Evolutionary conservation across 345 rosid genomes (phyloP), one percentile per base, ranked within the genome.

Genomic region (Bretschneidera sinensis): DNA sequence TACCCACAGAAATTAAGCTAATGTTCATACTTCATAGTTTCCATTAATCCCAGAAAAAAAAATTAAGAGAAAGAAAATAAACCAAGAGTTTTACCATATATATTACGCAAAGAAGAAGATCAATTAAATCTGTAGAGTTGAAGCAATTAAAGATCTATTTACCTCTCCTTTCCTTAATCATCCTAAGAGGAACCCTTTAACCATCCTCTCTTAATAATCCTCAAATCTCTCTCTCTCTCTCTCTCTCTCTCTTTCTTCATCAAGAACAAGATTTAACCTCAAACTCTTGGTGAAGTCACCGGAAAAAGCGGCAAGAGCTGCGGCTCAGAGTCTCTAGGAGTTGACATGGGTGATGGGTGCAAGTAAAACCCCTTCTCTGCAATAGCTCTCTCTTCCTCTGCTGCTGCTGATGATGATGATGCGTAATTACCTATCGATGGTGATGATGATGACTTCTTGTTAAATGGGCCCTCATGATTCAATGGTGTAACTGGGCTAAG

Each of bases 401-500:
- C 84, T 17, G 85, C n/a, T n/a, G n/a, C n/a, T n/a, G n/a, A n/a
- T n/a, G n/a, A n/a, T n/a, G n/a, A n/a, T n/a, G n/a, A n/a, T n/a
- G n/a, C n/a, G n/a, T n/a, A 76, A 52, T 59, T 81, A 24, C 84
- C 83, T 5, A 81, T 45, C 35, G 83, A 77, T 21, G 94, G 83
- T 1, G 97, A 84, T 51, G 80, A 71, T n/a, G n/a, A n/a, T n/a
- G n/a, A n/a, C n/a, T n/a, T n/a, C 77, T 66, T 74, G 73, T 64
- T 68, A 2, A 71, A 71, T 17, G 49, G 55, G 17, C 49, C 60
- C 2, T 51, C 69, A 47, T n/a, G n/a, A n/a, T 73, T 84, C 24
- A 85, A 61, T 45, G 96, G 88, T 19, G 99, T 92, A 33, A 92
- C 95, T 18, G 96, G 97, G 47, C 96, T 90, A n/a, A 94, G 89